A percentile compares a stretch with the other conserved stretches of the same genome.
Evolutionary conservation across 352 stramenopile species (phyloP).

Genomic region (Phytophthora rubi): DNA sequence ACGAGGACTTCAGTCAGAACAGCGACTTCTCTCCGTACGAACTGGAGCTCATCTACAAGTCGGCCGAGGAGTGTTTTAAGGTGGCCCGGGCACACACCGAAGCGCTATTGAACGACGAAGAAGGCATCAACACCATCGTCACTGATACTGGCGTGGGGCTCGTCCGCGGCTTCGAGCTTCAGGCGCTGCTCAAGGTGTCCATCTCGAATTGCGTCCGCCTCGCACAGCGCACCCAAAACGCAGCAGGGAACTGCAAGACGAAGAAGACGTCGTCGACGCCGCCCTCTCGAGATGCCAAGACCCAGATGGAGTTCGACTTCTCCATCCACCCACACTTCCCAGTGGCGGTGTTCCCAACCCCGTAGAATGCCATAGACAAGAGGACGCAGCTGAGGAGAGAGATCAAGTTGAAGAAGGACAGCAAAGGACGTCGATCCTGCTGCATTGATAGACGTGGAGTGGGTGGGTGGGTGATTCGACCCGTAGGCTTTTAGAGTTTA

Average conservation of each 20-base stretch:
- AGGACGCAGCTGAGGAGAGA: neutral
- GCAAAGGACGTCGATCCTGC: neutral
- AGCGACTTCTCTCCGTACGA: constrained; percentile 82
- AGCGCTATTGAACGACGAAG: constrained; percentile 48
- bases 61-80: constrained; percentile 87
- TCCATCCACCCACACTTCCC: constrained; percentile 76
- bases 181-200: constrained; percentile 61
- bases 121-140: constrained; percentile 33
- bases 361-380: constrained; percentile 21
- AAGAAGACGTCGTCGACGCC: constrained; percentile 24
- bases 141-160: constrained; percentile 16
- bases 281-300: constrained; percentile 9
- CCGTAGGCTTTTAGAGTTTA: constrained; percentile 28
- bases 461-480: constrained; percentile 1
- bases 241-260: constrained; percentile 33
- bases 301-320: constrained; percentile 60
- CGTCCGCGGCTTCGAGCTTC: constrained; percentile 55
- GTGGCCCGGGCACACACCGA: constrained; percentile 60
- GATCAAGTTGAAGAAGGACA: neutral
- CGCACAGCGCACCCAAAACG: constrained; percentile 51
- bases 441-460: neutral
- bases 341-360: constrained; percentile 50
- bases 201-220: constrained; percentile 73
- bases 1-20: constrained; percentile 79
- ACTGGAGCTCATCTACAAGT: constrained; percentile 83